Percentiles rank a stretch among this genome's conserved stretches.
phyloP scores from a whole-genome alignment of 176 grass and related monocot genomes.

The Poa pratensis region DNA sequence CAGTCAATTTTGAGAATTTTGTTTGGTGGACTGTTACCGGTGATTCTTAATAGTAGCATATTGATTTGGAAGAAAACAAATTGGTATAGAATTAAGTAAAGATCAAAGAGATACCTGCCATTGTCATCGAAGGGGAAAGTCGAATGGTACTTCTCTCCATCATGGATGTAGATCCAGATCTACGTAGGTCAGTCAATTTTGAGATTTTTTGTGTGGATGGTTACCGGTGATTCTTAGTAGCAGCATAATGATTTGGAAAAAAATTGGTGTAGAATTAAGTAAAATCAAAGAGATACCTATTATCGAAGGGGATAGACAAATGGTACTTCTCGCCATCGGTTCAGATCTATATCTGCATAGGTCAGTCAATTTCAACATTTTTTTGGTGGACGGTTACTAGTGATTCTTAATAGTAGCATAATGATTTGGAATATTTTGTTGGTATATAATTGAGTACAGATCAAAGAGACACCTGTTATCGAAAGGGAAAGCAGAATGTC shows the following conservation, averaged over 20 bases:
- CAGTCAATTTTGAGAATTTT: not conserved
- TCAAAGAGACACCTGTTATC: not conserved
- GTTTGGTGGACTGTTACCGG: not conserved
- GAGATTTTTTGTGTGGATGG: no score
- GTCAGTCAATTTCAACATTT: not conserved
- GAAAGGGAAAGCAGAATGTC: not conserved
- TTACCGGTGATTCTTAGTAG: no score
- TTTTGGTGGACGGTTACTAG: not conserved
- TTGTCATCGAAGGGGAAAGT: not conserved
- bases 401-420: not conserved
- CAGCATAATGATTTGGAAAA: not conserved
- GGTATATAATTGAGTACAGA: not conserved
- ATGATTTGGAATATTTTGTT: not conserved
- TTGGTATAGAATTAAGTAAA: not conserved
- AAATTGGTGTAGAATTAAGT: not conserved
- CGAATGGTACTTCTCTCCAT: not conserved
- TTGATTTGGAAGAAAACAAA: not conserved
- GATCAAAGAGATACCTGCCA: not conserved
- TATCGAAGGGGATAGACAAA: not conserved
- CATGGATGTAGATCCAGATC: not conserved
- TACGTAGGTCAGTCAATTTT: no score
- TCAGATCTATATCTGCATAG: not conserved
- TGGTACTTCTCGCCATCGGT: not conserved
- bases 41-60: not conserved
- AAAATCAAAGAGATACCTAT: not conserved